A percentile compares a stretch with the other conserved stretches of the same genome.
Conservation (phyloP, 2,329 filamentous ascomycete genomes). For the Hymenoscyphus linearis region DNA sequence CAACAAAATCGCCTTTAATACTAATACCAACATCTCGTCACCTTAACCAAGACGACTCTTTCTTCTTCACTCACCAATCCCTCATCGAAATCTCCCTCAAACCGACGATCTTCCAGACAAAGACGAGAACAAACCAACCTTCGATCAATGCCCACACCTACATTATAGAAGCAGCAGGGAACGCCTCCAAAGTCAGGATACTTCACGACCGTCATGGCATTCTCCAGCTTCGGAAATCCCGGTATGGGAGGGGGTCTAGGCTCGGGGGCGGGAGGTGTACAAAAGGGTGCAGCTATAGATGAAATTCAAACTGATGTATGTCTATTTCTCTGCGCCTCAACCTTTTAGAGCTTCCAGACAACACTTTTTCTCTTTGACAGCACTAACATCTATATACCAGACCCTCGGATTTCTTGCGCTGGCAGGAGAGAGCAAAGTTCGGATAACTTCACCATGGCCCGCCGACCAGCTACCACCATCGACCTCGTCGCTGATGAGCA, state of each 20-base stretch:
- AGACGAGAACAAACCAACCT: constrained; percentile 13
- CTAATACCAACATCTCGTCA: neutral
- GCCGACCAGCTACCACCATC: constrained; percentile 57
- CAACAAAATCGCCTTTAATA: neutral
- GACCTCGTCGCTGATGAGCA: constrained; percentile 75
- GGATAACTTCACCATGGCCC: constrained; percentile 70
- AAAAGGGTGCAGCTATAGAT: constrained; percentile 61
- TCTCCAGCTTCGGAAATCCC: constrained; percentile 53
- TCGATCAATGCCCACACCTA: constrained; percentile 24
- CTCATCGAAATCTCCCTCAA: neutral
- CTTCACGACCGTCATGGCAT: constrained; percentile 53
- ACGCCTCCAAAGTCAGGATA: constrained; percentile 34
- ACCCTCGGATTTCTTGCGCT: constrained; percentile 76
- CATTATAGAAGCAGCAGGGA: constrained; percentile 28
- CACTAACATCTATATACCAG: constrained; percentile 34
- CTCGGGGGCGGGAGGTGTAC: constrained; percentile 36
- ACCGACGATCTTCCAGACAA: constrained; percentile 6
- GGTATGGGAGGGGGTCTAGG: constrained; percentile 36
- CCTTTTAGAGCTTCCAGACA: constrained; percentile 8
- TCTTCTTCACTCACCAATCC: neutral
- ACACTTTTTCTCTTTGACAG: neutral
- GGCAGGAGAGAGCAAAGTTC: constrained; percentile 75
- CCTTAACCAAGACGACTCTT: neutral
- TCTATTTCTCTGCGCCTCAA: neutral
- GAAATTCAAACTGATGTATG: constrained; percentile 78